Conservation (phyloP, 306 rosid genomes). For the Myrica gale region DNA sequence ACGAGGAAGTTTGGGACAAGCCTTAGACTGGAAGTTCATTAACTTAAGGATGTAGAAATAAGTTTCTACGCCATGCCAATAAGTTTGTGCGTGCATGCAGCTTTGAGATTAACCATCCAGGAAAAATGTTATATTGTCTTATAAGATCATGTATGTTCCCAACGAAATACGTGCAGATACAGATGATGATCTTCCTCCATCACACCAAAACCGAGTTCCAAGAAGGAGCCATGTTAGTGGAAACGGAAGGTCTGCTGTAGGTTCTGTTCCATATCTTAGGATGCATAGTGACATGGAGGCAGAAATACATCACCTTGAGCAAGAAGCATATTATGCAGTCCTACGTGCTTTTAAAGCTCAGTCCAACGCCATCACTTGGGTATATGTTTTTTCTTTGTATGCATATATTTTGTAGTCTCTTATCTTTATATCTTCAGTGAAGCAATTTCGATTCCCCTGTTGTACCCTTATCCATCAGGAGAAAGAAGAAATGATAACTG, state of each 20-base stretch:
- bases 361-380: conserved; percentile 94
- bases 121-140: neutral
- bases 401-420: neutral
- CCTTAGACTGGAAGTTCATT: neutral
- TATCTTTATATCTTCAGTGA: conserved; percentile 5
- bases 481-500: conserved; percentile 95
- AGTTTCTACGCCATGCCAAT: neutral
- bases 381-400: conserved; percentile 34
- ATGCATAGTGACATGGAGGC: conserved; percentile 70
- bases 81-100: neutral
- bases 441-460: conserved; percentile 20
- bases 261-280: conserved; percentile 46
- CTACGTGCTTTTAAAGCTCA: conserved; percentile 97
- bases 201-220: conserved; percentile 58
- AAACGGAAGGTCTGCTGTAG: conserved; percentile 54
- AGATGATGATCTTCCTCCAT: conserved; percentile 60
- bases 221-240: conserved; percentile 43
- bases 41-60: neutral
- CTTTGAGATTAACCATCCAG: neutral
- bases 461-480: conserved; percentile 53
- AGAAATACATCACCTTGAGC: conserved; percentile 90
- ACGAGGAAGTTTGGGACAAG: neutral
- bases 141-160: conserved; percentile 19
- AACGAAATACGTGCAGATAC: conserved; percentile 46
- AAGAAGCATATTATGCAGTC: conserved; percentile 92